phyloP scores from a whole-genome alignment of 2,329 filamentous ascomycete species.

The Meredithiella fracta region DNA sequence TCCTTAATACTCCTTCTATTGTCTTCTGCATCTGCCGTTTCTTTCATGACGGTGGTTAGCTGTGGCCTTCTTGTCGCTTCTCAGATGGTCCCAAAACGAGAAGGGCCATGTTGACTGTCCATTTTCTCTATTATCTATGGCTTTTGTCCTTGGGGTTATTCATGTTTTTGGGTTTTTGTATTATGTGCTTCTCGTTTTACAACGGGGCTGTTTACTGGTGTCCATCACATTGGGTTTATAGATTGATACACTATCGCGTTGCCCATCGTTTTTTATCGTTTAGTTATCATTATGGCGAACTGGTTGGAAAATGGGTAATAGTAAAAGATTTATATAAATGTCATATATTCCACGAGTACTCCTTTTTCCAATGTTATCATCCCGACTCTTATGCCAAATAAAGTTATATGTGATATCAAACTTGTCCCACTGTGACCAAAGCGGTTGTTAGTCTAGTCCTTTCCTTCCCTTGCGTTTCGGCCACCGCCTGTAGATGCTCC shows the following conservation, averaged over 20 bases:
- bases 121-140: not conserved
- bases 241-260: conserved; percentile 12
- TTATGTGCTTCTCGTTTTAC: conserved; percentile 1
- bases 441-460: too few relatives aligned
- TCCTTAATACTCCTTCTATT: not conserved
- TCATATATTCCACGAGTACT: not conserved
- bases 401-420: too few relatives aligned
- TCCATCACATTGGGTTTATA: not conserved
- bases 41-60: not conserved
- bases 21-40: not conserved
- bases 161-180: not conserved
- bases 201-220: not conserved
- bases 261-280: conserved; percentile 11
- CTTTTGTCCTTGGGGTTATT: not conserved
- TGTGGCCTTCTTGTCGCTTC: not conserved
- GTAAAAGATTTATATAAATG: conserved; percentile 1
- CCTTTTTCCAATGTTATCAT: too few relatives aligned
- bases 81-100: too few relatives aligned
- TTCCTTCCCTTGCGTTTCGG: not conserved
- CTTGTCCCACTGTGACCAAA: too few relatives aligned
- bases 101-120: not conserved
- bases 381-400: too few relatives aligned
- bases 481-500: not conserved
- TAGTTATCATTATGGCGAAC: conserved; percentile 13
- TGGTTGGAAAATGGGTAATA: conserved; percentile 9